Base-by-base conservation (phyloP, 2,329 filamentous ascomycete species). In the Cytospora paraplurivora region DNA sequence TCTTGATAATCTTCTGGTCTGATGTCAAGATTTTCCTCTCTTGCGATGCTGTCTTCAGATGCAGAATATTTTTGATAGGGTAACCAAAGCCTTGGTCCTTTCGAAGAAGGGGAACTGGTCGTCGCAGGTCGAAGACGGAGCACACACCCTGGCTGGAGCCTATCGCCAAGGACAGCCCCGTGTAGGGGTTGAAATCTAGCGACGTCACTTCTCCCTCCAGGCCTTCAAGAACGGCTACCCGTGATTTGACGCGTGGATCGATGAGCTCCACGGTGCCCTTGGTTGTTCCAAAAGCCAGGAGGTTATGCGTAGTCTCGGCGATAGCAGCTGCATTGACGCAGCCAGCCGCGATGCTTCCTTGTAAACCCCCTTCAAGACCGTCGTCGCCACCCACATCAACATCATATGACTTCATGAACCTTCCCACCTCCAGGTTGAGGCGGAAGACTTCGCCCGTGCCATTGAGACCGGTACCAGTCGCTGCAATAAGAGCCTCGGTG, bases 21-120 rank as follows among this genome's bases (percentile, higher is more conserved):
- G 93, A 88, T 1, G 93, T 96, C 66, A 98, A 81, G 21, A 99
- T 88, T 77, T 97, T 97, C 74, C 91, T 91, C 67, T 93, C 89
- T 54, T 90, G 87, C 0, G 89, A 90, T 13, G 85, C 82, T 8
- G 87, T 90, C 12, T 90, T 91, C 71, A 89, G 80, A 71, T 89
- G 85, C 56, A 87, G 85, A 61, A 99, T 81, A 54, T 92, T 96
- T 72, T 97, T 90, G 64, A 99, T 92, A 0, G 94, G 86, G 73
- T 93, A 96, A 2, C 94, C 94, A 73, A 97, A 97, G 56, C 96
- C 95, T 77, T 99, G 95, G 70, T 98, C 94, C 75, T 97, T 98
- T 73, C 89, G 91, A 56, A 98, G 80, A 10, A 97, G 78, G 1
- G 96, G 93, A 0, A 90, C 84, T 0, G 95, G 93, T 27, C 92